These are phyloP conservation scores for Cupressus sempervirens DNA, from an alignment of 75 land plant species.

Conservation along the genomic window DNA sequence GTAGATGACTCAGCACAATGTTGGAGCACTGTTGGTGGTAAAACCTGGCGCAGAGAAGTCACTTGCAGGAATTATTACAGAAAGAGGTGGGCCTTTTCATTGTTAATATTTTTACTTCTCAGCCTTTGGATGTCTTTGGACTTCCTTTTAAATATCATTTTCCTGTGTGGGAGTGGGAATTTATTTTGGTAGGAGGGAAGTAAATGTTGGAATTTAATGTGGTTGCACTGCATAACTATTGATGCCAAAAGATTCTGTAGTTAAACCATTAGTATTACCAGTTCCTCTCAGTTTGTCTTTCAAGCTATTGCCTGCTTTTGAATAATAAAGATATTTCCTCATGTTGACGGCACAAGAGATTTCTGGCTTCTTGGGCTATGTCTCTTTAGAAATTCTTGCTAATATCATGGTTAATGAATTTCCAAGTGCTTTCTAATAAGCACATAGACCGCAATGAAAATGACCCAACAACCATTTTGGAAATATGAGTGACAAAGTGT, in stretches of 20 bases:
- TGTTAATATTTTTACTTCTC: not conserved
- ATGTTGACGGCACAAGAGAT: not conserved
- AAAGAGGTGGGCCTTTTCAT: constrained; percentile 61
- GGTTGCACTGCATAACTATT: not conserved
- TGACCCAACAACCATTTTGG: not conserved
- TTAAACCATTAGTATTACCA: not conserved
- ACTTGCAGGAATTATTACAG: constrained; percentile 93
- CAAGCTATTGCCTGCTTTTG: not conserved
- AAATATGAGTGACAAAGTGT: not conserved
- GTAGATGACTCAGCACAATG: constrained; percentile 97
- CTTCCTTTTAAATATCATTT: not conserved
- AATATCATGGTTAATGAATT: not conserved
- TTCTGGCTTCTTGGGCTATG: not conserved
- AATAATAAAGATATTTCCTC: not conserved
- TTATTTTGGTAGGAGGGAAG: not conserved
- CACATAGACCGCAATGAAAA: not conserved
- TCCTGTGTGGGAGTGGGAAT: not conserved
- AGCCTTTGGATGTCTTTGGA: not conserved
- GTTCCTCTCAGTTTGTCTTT: not conserved
- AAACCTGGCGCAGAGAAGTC: constrained; percentile 70
- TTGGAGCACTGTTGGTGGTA: constrained; percentile 96
- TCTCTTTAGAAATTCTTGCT: not conserved
- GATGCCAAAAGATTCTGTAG: not conserved
- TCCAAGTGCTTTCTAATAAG: not conserved
- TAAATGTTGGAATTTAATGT: not conserved